These are phyloP conservation scores for Cercospora canescens DNA, from an alignment of 2,329 filamentous ascomycete genomes.

Conservation along the genomic window DNA sequence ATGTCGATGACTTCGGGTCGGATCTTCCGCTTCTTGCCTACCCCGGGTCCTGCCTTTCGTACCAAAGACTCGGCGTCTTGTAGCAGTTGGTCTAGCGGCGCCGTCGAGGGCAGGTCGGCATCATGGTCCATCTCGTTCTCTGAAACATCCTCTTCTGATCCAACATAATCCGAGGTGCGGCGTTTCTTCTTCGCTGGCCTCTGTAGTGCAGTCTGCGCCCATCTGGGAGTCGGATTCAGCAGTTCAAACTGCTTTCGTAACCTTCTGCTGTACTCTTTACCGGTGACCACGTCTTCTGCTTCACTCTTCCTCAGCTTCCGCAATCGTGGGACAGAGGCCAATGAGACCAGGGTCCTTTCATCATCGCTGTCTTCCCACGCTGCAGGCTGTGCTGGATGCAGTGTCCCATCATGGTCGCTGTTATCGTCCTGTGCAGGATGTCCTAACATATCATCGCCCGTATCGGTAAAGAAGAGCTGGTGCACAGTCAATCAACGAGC, in stretches of 20 bases:
- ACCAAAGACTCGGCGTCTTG: slow-evolving; percentile 71
- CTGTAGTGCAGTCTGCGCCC: slow-evolving; percentile 53
- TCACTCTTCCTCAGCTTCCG: slow-evolving; percentile 81
- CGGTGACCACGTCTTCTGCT: slow-evolving; percentile 81
- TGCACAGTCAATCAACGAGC: slow-evolving; percentile 21
- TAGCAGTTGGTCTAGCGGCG: slow-evolving; percentile 78
- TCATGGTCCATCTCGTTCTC: slow-evolving; percentile 57
- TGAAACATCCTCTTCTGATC: slow-evolving; percentile 38
- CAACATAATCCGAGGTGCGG: slow-evolving; percentile 42
- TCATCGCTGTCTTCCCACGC: slow-evolving; percentile 97
- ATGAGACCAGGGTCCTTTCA: slow-evolving; percentile 79
- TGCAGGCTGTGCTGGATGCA: slow-evolving; percentile 48
- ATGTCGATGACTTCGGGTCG: slow-evolving; percentile 88
- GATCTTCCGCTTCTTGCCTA: slow-evolving; percentile 66
- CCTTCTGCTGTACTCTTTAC: slow-evolving; percentile 79
- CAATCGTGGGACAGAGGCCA: slow-evolving; percentile 72
- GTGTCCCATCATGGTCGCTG: slow-evolving; percentile 40
- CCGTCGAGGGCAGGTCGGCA: slow-evolving; percentile 62
- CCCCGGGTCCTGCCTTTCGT: slow-evolving; percentile 46
- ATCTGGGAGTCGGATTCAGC: slow-evolving; percentile 62
- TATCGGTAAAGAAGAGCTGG: slow-evolving; percentile 79
- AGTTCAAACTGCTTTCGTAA: slow-evolving; percentile 71
- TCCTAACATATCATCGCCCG: slow-evolving; percentile 49
- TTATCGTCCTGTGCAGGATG: slow-evolving; percentile 44
- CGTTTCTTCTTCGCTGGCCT: slow-evolving; percentile 49